Evolutionary conservation across 2,329 filamentous ascomycete species (phyloP).

Genomic region (Lecanosticta acicola): DNA sequence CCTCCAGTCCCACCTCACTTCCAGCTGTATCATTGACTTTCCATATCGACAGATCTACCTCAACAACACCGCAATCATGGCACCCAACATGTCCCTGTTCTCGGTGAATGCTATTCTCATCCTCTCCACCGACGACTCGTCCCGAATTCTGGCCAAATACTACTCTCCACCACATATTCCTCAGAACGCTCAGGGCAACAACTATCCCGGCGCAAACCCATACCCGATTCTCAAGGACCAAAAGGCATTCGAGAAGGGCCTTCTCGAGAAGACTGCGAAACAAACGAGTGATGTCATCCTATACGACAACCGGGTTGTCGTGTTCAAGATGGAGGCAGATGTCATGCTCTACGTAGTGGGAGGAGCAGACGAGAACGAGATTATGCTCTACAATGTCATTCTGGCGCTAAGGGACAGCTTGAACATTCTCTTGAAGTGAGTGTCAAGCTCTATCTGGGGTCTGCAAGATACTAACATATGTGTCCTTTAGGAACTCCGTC

Average conservation of each 20-base stretch:
- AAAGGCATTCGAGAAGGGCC: slow-evolving; percentile 92
- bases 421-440: slow-evolving; percentile 86
- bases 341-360: slow-evolving; percentile 95
- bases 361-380: slow-evolving; percentile 89
- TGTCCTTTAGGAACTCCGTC: slow-evolving; percentile 67
- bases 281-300: slow-evolving; percentile 93
- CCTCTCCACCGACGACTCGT: slow-evolving; percentile 72
- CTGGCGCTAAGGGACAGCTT: slow-evolving; percentile 84
- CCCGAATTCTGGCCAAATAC: slow-evolving; percentile 91
- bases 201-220: slow-evolving; percentile 63
- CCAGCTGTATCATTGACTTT: slow-evolving; percentile 12
- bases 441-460: slow-evolving; percentile 3
- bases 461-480: background rate
- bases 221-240: slow-evolving; percentile 89
- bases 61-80: slow-evolving; percentile 35
- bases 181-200: slow-evolving; percentile 52
- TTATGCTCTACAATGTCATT: slow-evolving; percentile 87
- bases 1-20: slow-evolving; percentile 2
- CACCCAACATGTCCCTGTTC: slow-evolving; percentile 51
- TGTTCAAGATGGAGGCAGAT: slow-evolving; percentile 97
- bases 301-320: slow-evolving; percentile 91
- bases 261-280: slow-evolving; percentile 93
- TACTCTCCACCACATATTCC: slow-evolving; percentile 67
- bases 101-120: slow-evolving; percentile 49
- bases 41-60: background rate